A percentile compares a stretch with the other conserved stretches of the same genome.
Conservation (phyloP, 2,329 filamentous ascomycete species). For the Aureobasidium namibiae region DNA sequence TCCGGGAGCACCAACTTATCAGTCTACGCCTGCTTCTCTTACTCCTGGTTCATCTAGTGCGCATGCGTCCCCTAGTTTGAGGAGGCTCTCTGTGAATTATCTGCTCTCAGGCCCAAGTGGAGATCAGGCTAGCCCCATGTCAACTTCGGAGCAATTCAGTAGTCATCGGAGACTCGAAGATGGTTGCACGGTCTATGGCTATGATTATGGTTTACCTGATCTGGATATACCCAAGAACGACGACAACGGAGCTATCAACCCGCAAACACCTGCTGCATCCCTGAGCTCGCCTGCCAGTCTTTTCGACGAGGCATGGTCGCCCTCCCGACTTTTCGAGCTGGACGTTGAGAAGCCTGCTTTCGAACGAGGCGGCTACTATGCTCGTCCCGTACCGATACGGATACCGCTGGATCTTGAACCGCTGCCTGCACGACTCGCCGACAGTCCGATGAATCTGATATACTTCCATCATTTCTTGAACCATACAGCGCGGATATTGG, state of each 20-base stretch:
- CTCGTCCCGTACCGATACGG: constrained; percentile 57
- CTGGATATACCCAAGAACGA: constrained; percentile 63
- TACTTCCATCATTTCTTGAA: constrained; percentile 70
- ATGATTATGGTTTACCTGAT: constrained; percentile 63
- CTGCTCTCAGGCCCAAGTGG: constrained; percentile 48
- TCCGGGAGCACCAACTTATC: constrained; percentile 28
- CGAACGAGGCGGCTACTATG: constrained; percentile 59
- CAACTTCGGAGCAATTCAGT: neutral
- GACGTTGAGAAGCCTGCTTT: constrained; percentile 38
- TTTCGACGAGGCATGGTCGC: constrained; percentile 1
- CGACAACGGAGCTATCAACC: constrained; percentile 55
- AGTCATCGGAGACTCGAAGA: constrained; percentile 2
- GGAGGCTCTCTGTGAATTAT: constrained; percentile 57
- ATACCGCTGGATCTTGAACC: constrained; percentile 50
- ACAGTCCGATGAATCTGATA: constrained; percentile 74
- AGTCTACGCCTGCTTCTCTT: constrained; percentile 31
- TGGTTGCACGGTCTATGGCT: constrained; percentile 52
- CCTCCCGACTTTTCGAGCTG: neutral
- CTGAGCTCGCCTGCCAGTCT: neutral
- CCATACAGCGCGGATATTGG: constrained; percentile 63
- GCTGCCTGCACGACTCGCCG: constrained; percentile 49
- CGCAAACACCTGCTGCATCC: constrained; percentile 10
- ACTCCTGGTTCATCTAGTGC: constrained; percentile 35
- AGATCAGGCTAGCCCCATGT: constrained; percentile 11
- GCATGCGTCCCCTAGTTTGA: constrained; percentile 36